Base-by-base conservation (phyloP, 768 basidiomycete genomes). In the Lyophyllum shimeji region DNA sequence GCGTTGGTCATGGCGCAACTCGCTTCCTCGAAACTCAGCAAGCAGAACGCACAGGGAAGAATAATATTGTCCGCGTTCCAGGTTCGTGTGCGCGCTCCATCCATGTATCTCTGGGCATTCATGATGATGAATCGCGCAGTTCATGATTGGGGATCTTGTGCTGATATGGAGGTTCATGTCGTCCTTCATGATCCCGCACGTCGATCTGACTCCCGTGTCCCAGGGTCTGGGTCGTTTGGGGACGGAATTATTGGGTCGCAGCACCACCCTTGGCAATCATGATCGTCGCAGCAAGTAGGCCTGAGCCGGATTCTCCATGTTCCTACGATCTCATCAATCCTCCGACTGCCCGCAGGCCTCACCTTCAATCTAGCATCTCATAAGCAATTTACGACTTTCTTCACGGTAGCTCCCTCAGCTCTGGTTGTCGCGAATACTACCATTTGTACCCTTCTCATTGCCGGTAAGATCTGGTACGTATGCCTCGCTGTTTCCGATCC, bases 141-240 rank as follows among this genome's bases (percentile, higher is more conserved):
- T 58, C 23, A 23, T 58, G n/a, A 54, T 58, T 24, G 55, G 59
- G 0, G 59, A 63, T 25, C 27, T 63, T 6, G 50, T 63, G 21
- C 29, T 60, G 15, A 57, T 58, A 27, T 63, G 62, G 62, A 63
- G 62, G 62, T 63, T 18, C 31, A 7, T 43, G 5, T 18, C 24
- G 17, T 7, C 27, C 31, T 31, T 23, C 20, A 23, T 23, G 21
- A 1, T 15, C 11, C 9, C n/a, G 20, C 4, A 17, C 2, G 8
- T 27, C 12, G 21, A 24, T 13, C 42, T 42, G n/a, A 50, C 29
- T 2, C 17, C 8, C n/a, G 1, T 18, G 3, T 18, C 3, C 13
- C 43, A 63, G 59, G 39, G 55, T 60, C 11, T 63, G 62, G 62
- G 46, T 60, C 20, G 50, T 63, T 3, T 63, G 62, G 62, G 57